These are phyloP conservation scores for Aspergillus versicolor DNA, from an alignment of 2,329 filamentous ascomycete genomes.

Conservation along the genomic window DNA sequence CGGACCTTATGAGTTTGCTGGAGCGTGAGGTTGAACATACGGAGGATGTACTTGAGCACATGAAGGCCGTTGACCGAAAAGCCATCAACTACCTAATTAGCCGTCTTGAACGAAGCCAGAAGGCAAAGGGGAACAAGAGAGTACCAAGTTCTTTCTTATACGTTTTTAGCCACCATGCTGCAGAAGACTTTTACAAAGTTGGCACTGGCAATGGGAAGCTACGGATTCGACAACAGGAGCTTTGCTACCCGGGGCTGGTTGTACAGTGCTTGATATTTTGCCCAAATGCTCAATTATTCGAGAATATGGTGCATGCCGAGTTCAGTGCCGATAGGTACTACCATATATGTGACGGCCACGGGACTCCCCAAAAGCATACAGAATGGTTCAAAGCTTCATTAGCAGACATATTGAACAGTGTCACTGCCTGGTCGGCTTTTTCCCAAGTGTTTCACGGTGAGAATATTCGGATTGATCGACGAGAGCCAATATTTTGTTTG, in stretches of 20 bases:
- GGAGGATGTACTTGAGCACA: too few species aligned
- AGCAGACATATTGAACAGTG: background rate
- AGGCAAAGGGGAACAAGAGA: background rate
- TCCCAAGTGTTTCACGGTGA: background rate
- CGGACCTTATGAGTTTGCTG: too few species aligned
- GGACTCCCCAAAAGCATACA: background rate
- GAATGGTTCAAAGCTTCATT: slow-evolving; percentile 2
- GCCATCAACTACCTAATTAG: too few species aligned
- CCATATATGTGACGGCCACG: background rate
- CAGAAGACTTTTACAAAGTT: background rate
- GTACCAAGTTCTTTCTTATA: background rate
- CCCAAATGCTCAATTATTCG: background rate
- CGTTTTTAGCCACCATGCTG: background rate
- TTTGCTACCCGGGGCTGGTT: background rate
- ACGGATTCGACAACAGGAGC: background rate
- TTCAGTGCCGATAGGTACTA: background rate
- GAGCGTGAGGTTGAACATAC: too few species aligned
- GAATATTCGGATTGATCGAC: background rate
- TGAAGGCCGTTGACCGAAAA: too few species aligned
- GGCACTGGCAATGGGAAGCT: background rate
- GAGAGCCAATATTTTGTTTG: background rate
- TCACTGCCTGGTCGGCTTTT: background rate
- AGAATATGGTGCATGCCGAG: background rate
- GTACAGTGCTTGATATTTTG: background rate
- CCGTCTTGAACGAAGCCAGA: background rate